A percentile compares a stretch with the other conserved stretches of the same genome.
phyloP scores from a whole-genome alignment of 306 rosid species.

The Cucumis sativus region DNA sequence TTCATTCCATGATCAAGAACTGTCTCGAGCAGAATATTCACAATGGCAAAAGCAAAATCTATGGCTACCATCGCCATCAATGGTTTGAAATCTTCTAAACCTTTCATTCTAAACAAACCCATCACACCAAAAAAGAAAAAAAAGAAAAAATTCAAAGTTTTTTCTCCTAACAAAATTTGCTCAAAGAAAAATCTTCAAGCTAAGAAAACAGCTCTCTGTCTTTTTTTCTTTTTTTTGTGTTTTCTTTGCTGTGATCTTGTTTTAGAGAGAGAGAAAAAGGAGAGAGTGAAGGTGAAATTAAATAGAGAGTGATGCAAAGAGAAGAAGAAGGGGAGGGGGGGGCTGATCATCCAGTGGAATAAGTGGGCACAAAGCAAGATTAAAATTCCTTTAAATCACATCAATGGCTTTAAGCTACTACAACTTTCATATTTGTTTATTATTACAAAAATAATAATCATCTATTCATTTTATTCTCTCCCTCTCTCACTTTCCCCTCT shows the following conservation, averaged over 20 bases:
- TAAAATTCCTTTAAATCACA: conserved; percentile 46
- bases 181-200: neutral
- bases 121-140: neutral
- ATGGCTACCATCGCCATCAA: conserved; percentile 60
- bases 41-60: conserved; percentile 48
- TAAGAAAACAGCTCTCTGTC: neutral
- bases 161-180: conserved; percentile 7
- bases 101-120: conserved; percentile 22
- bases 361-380: conserved; percentile 68
- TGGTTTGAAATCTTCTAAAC: conserved; percentile 63
- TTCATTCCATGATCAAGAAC: conserved; percentile 72
- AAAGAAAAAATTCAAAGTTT: neutral
- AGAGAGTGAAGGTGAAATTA: neutral
- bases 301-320: conserved; percentile 12
- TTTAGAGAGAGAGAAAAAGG: neutral
- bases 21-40: conserved; percentile 78
- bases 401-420: conserved; percentile 54
- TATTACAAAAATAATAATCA: neutral
- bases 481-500: conserved; percentile 9
- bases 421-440: conserved; percentile 24
- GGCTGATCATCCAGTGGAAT: conserved; percentile 16
- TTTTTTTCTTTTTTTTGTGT: neutral
- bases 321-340: neutral
- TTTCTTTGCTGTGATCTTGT: neutral
- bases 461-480: conserved; percentile 14